Percentiles rank a stretch among this genome's conserved stretches.
Evolutionary conservation across 352 stramenopile genomes (phyloP).

Genomic region (Peronospora belbahrii): DNA sequence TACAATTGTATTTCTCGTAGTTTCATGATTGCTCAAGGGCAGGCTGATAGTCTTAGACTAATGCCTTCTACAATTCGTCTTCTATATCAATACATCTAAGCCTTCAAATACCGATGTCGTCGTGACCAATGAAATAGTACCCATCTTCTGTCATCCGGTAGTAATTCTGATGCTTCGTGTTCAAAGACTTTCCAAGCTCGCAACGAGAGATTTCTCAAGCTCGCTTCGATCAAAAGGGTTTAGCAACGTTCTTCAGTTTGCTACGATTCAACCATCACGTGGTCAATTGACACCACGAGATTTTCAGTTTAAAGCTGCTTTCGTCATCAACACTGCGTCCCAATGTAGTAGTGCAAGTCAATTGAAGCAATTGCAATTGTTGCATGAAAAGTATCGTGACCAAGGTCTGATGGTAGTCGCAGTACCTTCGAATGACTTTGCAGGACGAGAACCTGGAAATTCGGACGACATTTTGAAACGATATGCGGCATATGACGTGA

Average conservation of each 20-base stretch:
- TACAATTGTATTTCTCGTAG: too few relatives aligned
- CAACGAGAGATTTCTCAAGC: too few relatives aligned
- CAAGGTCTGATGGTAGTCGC: constrained; percentile 48
- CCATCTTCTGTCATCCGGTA: too few relatives aligned
- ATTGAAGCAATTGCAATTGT: constrained; percentile 40
- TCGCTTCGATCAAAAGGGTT: too few relatives aligned
- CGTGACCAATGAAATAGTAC: too few relatives aligned
- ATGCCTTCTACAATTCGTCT: too few relatives aligned
- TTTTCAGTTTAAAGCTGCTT: constrained; percentile 37
- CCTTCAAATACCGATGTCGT: too few relatives aligned
- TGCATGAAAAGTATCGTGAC: constrained; percentile 40
- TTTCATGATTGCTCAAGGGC: too few relatives aligned
- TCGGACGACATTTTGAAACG: constrained; percentile 35
- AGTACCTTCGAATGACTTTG: constrained; percentile 68
- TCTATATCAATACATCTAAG: too few relatives aligned
- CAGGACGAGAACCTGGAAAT: constrained; percentile 36
- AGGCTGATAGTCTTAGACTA: too few relatives aligned
- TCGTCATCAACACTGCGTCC: constrained; percentile 71
- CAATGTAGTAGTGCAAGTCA: constrained; percentile 44
- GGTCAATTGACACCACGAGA: constrained; percentile 25
- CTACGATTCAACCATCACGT: constrained; percentile 24
- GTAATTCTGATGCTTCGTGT: too few relatives aligned
- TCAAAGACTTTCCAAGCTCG: too few relatives aligned
- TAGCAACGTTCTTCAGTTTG: not conserved
- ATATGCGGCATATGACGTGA: constrained; percentile 43